phyloP scores from a whole-genome alignment of 2,329 filamentous ascomycete genomes.

The Escovopsis weberi region DNA sequence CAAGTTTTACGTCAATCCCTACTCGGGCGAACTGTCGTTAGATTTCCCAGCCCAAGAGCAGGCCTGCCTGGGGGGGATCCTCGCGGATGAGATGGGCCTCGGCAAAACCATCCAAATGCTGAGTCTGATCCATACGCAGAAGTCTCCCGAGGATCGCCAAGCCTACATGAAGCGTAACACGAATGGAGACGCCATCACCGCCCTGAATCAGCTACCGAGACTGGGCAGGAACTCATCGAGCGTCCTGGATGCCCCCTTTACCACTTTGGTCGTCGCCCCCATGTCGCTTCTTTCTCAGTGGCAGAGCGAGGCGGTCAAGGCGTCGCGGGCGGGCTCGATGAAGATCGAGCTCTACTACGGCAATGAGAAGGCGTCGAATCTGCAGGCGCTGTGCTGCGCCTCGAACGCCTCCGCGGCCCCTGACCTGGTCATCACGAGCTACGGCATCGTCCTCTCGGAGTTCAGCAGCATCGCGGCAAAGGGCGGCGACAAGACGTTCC shows the following conservation, averaged over 20 bases:
- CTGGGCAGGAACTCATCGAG: conserved; percentile 41
- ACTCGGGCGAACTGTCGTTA: conserved; percentile 83
- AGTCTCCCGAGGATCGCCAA: conserved; percentile 36
- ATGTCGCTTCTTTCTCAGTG: conserved; percentile 96
- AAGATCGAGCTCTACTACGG: conserved; percentile 88
- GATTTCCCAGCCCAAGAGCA: conserved; percentile 91
- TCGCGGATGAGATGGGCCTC: conserved; percentile 95
- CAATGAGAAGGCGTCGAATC: conserved; percentile 62
- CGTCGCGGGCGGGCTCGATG: conserved; percentile 69
- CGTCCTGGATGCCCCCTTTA: conserved; percentile 62
- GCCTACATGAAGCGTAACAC: conserved; percentile 18
- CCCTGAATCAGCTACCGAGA: conserved; percentile 47
- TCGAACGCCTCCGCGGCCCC: conserved; percentile 63
- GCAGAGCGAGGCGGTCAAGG: conserved; percentile 89
- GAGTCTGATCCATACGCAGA: conserved; percentile 76
- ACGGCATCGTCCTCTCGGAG: conserved; percentile 82
- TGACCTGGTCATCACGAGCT: conserved; percentile 88
- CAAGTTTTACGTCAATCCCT: conserved; percentile 90
- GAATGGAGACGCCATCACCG: conserved; percentile 17
- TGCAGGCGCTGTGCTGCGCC: conserved; percentile 64
- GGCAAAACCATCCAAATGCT: conserved; percentile 99
- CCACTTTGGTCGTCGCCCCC: conserved; percentile 87
- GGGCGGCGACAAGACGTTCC: conserved; percentile 48
- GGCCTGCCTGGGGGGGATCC: conserved; percentile 80
- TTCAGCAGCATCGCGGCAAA: conserved; percentile 55